These are phyloP conservation scores for Penicillium fimorum DNA, from an alignment of 495 filamentous ascomycete species.

Conservation along the genomic window DNA sequence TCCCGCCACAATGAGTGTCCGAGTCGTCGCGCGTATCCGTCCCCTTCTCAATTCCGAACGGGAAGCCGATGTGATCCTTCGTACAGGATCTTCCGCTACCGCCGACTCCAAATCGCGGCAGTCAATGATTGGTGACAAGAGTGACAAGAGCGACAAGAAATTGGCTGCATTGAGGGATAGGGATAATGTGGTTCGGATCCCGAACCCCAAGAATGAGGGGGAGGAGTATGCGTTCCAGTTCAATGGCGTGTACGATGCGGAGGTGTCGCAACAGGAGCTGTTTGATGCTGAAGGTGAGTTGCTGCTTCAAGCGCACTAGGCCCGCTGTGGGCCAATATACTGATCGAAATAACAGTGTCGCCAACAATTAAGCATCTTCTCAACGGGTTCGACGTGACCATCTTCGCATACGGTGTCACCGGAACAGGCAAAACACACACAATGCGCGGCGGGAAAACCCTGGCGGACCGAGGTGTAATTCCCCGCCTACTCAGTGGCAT, in stretches of 20 bases:
- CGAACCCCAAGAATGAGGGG: conserved; percentile 86
- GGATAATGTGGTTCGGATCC: conserved; percentile 77
- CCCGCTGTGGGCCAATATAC: conserved; percentile 8
- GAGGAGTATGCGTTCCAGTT: conserved; percentile 95
- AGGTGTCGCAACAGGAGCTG: conserved; percentile 76
- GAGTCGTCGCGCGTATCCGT: conserved; percentile 85
- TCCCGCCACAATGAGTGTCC: conserved; percentile 54
- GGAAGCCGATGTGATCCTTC: conserved; percentile 81
- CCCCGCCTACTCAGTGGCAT: conserved; percentile 84
- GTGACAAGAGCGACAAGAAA: conserved; percentile 27
- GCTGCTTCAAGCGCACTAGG: not conserved
- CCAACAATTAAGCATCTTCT: conserved; percentile 88
- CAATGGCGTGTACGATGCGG: conserved; percentile 84
- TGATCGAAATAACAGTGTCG: conserved; percentile 51
- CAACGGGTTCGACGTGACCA: conserved; percentile 86
- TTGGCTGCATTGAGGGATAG: conserved; percentile 52
- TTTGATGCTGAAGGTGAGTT: conserved; percentile 82
- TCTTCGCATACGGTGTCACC: conserved; percentile 95
- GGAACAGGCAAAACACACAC: conserved; percentile 98
- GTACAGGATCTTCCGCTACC: conserved; percentile 42
- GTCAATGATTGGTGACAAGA: conserved; percentile 24
- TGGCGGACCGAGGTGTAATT: conserved; percentile 88
- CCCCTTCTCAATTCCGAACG: conserved; percentile 81
- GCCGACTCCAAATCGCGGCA: conserved; percentile 24
- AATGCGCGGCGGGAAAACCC: conserved; percentile 89